These are phyloP conservation scores for Aquanectria penicillioides DNA, from an alignment of 2,329 filamentous ascomycete species.

Conservation along the genomic window DNA sequence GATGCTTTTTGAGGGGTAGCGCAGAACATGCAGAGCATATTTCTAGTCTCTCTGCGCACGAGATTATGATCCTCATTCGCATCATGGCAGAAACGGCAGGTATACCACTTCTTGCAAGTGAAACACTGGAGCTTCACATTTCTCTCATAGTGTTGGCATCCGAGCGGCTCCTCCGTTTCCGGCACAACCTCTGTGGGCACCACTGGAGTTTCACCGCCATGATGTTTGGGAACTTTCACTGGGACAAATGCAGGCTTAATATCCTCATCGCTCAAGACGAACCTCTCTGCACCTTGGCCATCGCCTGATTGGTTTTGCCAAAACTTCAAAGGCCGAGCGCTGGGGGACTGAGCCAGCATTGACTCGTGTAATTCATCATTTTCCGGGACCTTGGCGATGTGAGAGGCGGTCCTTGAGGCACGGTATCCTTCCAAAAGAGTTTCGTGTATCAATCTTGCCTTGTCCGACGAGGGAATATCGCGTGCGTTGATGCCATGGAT, in stretches of 20 bases:
- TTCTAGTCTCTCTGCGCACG: constrained; percentile 83
- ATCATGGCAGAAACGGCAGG: constrained; percentile 95
- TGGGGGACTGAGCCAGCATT: constrained; percentile 51
- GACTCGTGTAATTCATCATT: constrained; percentile 37
- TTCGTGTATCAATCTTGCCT: constrained; percentile 77
- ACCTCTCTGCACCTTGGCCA: constrained; percentile 51
- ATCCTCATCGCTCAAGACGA: constrained; percentile 68
- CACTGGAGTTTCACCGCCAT: constrained; percentile 54
- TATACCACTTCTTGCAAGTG: constrained; percentile 90
- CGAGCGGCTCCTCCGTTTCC: constrained; percentile 62
- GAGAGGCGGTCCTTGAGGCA: constrained; percentile 42
- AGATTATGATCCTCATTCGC: constrained; percentile 81
- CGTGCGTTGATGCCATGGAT: constrained; percentile 76
- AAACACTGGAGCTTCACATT: constrained; percentile 97
- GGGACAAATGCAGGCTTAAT: constrained; percentile 74
- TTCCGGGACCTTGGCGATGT: constrained; percentile 29
- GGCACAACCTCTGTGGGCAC: constrained; percentile 29
- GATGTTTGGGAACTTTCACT: constrained; percentile 56
- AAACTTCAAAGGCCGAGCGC: constrained; percentile 64
- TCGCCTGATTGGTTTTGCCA: constrained; percentile 64
- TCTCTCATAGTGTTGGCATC: constrained; percentile 92
- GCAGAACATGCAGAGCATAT: constrained; percentile 99
- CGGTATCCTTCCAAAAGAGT: constrained; percentile 75
- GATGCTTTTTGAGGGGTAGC: constrained; percentile 83
- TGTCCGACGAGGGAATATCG: constrained; percentile 68